Evolutionary conservation across 257 asterid species (phyloP), one percentile per base, ranked within the genome.

Genomic region (Henckelia pumila): DNA sequence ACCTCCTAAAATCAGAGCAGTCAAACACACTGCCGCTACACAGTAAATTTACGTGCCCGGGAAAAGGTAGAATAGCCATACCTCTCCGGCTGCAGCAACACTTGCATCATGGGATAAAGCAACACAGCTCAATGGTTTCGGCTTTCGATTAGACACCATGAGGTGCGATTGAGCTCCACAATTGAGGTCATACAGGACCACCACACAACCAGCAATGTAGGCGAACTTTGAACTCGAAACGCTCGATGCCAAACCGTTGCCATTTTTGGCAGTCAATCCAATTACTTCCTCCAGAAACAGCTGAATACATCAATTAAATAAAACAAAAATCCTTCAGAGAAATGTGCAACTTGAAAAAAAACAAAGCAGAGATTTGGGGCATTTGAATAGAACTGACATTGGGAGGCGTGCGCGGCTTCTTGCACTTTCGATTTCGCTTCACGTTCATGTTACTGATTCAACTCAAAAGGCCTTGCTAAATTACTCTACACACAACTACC

Each of bases 41-140:
- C 3, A 19, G 32, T 22, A 19, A 20, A 6, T 19, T 53, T 7
- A 66, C 2, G 58, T n/a, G 9, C 56, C 57, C 52, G 56, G 69
- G 35, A 32, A 52, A 67, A 29, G 25, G 52, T 32, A n/a, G 22
- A 60, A 11, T 62, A 61, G 55, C 17, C 50, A 58, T 49, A 85
- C 95, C 87, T 88, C 93, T 74, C 93, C 95, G 10, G 91, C 95
- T 32, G 86, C 93, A 65, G 82, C 74, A 55, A 88, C 60, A 72
- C 71, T 65, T 9, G 79, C 76, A 67, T 86, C 82, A 61, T 69
- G 47, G n/a, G 87, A 80, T 44, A 88, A 59, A 14, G 85, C 78
- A n/a, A 88, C 89, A 69, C 89, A 88, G 71, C 80, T 80, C 80
- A 88, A 73, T 47, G 84, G 86, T 63, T 78, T 88, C 0, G 82